phyloP scores from a whole-genome alignment of 164 flowering plant genomes.

The Dillenia suffruticosa region DNA sequence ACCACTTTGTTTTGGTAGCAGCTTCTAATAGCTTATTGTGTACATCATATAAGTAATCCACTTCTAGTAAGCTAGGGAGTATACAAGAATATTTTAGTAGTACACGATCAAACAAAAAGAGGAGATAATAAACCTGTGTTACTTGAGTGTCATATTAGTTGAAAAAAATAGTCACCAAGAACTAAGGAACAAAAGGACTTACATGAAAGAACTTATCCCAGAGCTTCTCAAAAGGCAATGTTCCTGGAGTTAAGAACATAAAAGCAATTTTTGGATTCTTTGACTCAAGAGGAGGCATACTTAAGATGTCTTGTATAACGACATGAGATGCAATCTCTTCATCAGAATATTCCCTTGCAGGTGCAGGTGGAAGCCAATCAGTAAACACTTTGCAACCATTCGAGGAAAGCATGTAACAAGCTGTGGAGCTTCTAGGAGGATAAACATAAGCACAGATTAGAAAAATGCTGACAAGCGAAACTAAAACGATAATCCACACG shows the following conservation, averaged over 20 bases:
- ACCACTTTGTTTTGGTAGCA: no score
- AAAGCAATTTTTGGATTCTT: constrained; percentile 80
- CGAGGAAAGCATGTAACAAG: constrained; percentile 71
- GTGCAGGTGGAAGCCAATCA: constrained; percentile 80
- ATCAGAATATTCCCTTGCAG: constrained; percentile 69
- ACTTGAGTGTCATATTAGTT: no score
- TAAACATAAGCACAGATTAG: constrained; percentile 72
- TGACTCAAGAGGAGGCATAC: constrained; percentile 35
- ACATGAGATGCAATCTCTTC: constrained; percentile 79
- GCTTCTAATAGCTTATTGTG: no score
- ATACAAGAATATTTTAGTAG: no score
- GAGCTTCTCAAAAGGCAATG: constrained; percentile 86
- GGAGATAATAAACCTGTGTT: no score
- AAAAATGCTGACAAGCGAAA: constrained; percentile 64
- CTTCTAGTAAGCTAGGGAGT: no score
- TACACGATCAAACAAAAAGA: no score
- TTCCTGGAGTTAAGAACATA: constrained; percentile 79
- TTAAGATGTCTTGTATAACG: constrained; percentile 65
- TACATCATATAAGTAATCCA: no score
- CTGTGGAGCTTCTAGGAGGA: constrained; percentile 55
- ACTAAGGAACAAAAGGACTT: constrained; percentile 17
- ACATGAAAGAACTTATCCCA: constrained; percentile 92
- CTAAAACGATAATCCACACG: constrained; percentile 74
- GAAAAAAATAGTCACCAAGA: neutral
- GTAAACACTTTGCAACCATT: constrained; percentile 52